A percentile compares a stretch with the other conserved stretches of the same genome.
Conservation (phyloP, 768 basidiomycete species). For the Boletus subcaerulescens region DNA sequence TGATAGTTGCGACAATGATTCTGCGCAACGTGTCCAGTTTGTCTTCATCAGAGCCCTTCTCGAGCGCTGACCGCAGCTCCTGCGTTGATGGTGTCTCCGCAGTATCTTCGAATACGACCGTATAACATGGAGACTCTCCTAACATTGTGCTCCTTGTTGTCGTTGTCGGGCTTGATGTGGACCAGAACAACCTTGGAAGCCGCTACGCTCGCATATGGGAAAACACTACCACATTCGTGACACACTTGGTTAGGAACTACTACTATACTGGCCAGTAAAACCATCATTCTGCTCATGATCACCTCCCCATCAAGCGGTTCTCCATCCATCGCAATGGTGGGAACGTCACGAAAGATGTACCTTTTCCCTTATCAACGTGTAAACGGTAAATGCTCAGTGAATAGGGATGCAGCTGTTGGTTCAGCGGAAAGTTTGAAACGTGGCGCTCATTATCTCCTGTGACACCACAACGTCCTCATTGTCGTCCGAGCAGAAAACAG, state of each 20-base stretch:
- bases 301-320: too few species aligned
- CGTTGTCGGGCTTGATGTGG: constrained; percentile 10
- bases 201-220: constrained; percentile 1
- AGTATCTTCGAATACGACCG: constrained; percentile 70
- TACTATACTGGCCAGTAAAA: too few species aligned
- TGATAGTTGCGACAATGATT: constrained; percentile 91
- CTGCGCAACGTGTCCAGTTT: constrained; percentile 94
- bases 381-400: too few species aligned
- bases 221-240: constrained; percentile 4
- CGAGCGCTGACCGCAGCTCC: constrained; percentile 77
- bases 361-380: too few species aligned
- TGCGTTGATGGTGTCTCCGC: constrained; percentile 75
- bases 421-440: too few species aligned
- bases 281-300: too few species aligned
- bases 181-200: neutral
- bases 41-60: constrained; percentile 96
- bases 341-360: too few species aligned
- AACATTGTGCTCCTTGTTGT: constrained; percentile 22
- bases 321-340: too few species aligned
- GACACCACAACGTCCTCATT: too few species aligned
- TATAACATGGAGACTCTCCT: constrained; percentile 72
- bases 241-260: neutral
- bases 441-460: too few species aligned
- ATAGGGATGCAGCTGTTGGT: too few species aligned
- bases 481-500: too few species aligned